phyloP scores from a whole-genome alignment of 2,329 filamentous ascomycete species.

The Aspergillus sp. region DNA sequence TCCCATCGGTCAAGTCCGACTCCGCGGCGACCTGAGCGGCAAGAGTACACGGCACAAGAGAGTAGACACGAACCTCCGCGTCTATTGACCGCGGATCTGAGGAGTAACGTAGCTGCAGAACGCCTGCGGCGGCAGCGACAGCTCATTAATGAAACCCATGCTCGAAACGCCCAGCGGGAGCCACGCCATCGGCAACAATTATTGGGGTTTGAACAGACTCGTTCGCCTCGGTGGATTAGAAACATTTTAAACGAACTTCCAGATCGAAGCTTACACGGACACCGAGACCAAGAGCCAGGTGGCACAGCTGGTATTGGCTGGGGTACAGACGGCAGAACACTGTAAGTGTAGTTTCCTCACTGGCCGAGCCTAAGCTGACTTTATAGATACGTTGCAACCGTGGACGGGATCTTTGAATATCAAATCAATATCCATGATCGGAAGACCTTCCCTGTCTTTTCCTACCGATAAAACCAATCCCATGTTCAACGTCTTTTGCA shows the following conservation, averaged over 20 bases:
- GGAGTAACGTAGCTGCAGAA: slow-evolving; percentile 35
- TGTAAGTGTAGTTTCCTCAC: slow-evolving; percentile 33
- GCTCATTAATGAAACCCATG: slow-evolving; percentile 29
- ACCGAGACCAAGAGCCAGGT: slow-evolving; percentile 33
- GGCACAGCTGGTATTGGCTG: slow-evolving; percentile 45
- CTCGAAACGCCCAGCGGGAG: slow-evolving; percentile 23
- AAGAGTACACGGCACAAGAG: slow-evolving; percentile 16
- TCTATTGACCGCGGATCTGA: slow-evolving; percentile 27
- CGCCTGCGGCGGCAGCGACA: slow-evolving; percentile 35
- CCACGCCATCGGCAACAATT: slow-evolving; percentile 30
- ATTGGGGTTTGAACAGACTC: slow-evolving; percentile 28
- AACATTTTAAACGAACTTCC: slow-evolving; percentile 32
- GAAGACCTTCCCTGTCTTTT: slow-evolving; percentile 42
- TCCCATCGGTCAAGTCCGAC: slow-evolving; percentile 31
- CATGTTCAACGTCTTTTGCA: background rate
- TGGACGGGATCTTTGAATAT: slow-evolving; percentile 46
- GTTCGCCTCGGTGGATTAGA: slow-evolving; percentile 34
- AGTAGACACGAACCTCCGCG: slow-evolving; percentile 22
- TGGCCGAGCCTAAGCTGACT: background rate
- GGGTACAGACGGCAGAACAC: slow-evolving; percentile 41
- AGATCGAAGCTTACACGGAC: slow-evolving; percentile 24
- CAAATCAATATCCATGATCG: slow-evolving; percentile 43
- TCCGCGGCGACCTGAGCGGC: slow-evolving; percentile 26
- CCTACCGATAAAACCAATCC: slow-evolving; percentile 30
- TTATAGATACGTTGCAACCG: slow-evolving; percentile 43